phyloP scores from a whole-genome alignment of 768 basidiomycete species.

The Rhizopogon vinicolor region DNA sequence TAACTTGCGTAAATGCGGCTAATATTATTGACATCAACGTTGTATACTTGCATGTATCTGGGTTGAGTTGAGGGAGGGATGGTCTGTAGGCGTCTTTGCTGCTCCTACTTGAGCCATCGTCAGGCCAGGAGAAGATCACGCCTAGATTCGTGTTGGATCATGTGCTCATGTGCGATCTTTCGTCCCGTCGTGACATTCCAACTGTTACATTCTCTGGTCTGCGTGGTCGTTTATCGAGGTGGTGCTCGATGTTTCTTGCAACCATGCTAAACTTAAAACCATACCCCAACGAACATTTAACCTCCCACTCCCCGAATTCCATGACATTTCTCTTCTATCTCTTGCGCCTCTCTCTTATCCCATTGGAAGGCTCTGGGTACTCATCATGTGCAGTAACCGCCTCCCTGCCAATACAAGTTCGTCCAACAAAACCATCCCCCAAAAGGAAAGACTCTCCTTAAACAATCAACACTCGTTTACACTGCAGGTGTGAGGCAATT shows the following conservation, averaged over 20 bases:
- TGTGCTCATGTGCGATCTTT: slow-evolving; percentile 58
- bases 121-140: slow-evolving; percentile 45
- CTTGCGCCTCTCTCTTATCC: slow-evolving; percentile 46
- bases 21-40: too few species aligned
- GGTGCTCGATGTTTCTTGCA: slow-evolving; percentile 32
- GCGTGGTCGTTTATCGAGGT: slow-evolving; percentile 65
- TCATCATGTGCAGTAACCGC: slow-evolving; percentile 41
- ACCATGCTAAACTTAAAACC: slow-evolving; percentile 23
- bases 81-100: slow-evolving; percentile 66
- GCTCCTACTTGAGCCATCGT: slow-evolving; percentile 61
- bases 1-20: too few species aligned
- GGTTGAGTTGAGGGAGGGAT: not conserved
- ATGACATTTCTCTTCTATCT: slow-evolving; percentile 33
- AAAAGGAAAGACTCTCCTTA: too few species aligned
- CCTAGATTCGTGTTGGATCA: slow-evolving; percentile 83
- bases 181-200: slow-evolving; percentile 39
- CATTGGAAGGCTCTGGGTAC: slow-evolving; percentile 34
- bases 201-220: slow-evolving; percentile 82
- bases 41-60: too few species aligned
- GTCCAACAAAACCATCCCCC: slow-evolving; percentile 38
- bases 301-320: slow-evolving; percentile 38
- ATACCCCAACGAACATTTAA: slow-evolving; percentile 29
- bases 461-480: too few species aligned
- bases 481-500: too few species aligned
- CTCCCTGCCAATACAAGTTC: slow-evolving; percentile 27